Percentiles rank a stretch among this genome's conserved stretches.
phyloP scores from a whole-genome alignment of 108 stramenopile species.

The Nannochloropsis granulata region DNA sequence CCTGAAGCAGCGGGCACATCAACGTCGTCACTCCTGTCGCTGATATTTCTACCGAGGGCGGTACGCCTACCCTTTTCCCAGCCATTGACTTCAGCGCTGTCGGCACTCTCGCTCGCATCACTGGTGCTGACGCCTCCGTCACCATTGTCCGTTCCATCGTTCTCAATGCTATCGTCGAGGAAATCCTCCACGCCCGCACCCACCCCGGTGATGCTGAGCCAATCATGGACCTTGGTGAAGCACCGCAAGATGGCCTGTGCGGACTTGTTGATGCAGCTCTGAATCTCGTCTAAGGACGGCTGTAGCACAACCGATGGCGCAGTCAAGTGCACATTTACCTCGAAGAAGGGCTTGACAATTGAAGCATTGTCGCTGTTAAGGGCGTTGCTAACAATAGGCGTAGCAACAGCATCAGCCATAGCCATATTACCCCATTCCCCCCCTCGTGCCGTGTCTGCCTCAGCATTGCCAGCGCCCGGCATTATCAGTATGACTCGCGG shows the following conservation, averaged over 20 bases:
- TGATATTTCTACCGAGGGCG: not conserved
- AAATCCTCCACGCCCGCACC: not conserved
- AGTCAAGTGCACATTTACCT: slow-evolving; percentile 62
- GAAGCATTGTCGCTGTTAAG: not conserved
- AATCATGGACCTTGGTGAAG: slow-evolving; percentile 60
- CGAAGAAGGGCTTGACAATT: slow-evolving; percentile 52
- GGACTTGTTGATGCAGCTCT: slow-evolving; percentile 64
- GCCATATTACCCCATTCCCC: not conserved
- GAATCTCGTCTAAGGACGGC: slow-evolving; percentile 68
- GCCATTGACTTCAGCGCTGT: not conserved
- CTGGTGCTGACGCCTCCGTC: not conserved
- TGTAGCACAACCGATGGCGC: slow-evolving; percentile 54
- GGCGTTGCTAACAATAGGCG: not conserved
- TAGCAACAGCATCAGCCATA: not conserved
- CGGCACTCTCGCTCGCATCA: not conserved
- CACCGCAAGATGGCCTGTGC: slow-evolving; percentile 65
- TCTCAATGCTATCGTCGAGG: not conserved
- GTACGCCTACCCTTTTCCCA: not conserved
- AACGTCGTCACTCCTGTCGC: not conserved
- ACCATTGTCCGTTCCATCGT: too few relatives aligned
- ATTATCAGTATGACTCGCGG: not conserved
- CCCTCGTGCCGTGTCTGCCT: slow-evolving; percentile 6
- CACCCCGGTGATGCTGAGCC: slow-evolving; percentile 17
- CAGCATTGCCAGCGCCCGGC: not conserved
- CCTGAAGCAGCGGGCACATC: not conserved